These are phyloP conservation scores for Pyrenochaeta sp. DNA, from an alignment of 2,329 filamentous ascomycete species.

Conservation along the genomic window DNA sequence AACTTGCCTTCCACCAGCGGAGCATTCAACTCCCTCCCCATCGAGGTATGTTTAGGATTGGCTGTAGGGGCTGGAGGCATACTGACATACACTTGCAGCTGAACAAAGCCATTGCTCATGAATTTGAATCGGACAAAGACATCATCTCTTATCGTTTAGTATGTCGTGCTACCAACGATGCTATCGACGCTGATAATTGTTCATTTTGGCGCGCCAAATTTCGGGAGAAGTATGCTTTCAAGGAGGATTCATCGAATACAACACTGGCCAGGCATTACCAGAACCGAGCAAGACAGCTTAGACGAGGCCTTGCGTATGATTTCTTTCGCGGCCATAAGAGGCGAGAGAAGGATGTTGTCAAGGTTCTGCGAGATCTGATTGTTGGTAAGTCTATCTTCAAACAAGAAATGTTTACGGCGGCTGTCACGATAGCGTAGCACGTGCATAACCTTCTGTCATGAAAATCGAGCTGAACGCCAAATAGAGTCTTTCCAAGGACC, in stretches of 20 bases:
- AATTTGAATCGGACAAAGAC: conserved; percentile 54
- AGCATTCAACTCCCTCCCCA: conserved; percentile 44
- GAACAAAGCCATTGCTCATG: conserved; percentile 50
- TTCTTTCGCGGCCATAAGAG: conserved; percentile 29
- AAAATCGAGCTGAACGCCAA: not conserved
- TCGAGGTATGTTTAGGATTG: conserved; percentile 33
- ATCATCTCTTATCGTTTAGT: conserved; percentile 51
- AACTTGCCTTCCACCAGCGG: conserved; percentile 9
- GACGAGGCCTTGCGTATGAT: conserved; percentile 17
- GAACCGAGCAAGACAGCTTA: conserved; percentile 31
- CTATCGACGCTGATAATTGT: conserved; percentile 50
- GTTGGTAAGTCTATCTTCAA: conserved; percentile 48
- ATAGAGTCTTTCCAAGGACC: conserved; percentile 44
- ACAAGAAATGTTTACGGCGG: not conserved
- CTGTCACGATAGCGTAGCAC: not conserved
- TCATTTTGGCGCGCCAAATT: conserved; percentile 61
- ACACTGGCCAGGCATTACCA: conserved; percentile 51
- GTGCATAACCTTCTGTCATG: not conserved
- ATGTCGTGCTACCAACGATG: conserved; percentile 50
- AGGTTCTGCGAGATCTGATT: conserved; percentile 54
- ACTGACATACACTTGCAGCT: conserved; percentile 39
- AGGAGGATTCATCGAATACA: conserved; percentile 26
- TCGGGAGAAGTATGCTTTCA: conserved; percentile 51
- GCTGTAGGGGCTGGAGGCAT: not conserved
- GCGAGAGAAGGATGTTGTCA: conserved; percentile 46